phyloP scores from a whole-genome alignment of 208 protist genomes.

The Leishmania amazonensis region DNA sequence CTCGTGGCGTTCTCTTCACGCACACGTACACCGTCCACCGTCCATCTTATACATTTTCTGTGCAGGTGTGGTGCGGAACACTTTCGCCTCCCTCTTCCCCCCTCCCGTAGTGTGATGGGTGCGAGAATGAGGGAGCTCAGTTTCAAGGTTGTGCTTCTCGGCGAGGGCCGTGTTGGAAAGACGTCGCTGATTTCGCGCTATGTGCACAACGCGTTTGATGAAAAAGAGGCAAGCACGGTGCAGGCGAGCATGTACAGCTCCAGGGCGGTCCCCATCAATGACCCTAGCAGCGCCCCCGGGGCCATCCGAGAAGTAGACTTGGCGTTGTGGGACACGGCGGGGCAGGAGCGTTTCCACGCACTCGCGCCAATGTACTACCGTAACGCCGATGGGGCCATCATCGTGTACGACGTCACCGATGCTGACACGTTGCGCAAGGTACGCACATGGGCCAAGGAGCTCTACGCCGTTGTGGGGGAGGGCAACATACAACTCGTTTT shows the following conservation, averaged over 20 bases:
- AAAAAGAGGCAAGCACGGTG: slow-evolving; percentile 61
- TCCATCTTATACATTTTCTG: not conserved
- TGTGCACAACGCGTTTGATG: slow-evolving; percentile 69
- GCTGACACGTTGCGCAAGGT: slow-evolving; percentile 91
- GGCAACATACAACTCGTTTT: slow-evolving; percentile 90
- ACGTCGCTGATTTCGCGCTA: slow-evolving; percentile 81
- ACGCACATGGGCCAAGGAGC: slow-evolving; percentile 96
- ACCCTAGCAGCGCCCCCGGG: slow-evolving; percentile 12
- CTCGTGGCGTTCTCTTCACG: not conserved
- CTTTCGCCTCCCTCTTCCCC: not conserved
- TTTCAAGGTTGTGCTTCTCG: slow-evolving; percentile 82
- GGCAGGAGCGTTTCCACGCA: slow-evolving; percentile 97
- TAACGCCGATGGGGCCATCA: slow-evolving; percentile 83
- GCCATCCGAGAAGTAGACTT: slow-evolving; percentile 81
- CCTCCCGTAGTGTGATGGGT: not conserved
- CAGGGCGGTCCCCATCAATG: slow-evolving; percentile 56
- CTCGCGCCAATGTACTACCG: slow-evolving; percentile 90
- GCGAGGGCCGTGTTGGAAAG: slow-evolving; percentile 88
- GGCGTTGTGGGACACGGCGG: slow-evolving; percentile 96
- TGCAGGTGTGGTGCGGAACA: not conserved
- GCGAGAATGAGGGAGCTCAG: not conserved
- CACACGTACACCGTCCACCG: not conserved
- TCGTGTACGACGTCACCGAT: slow-evolving; percentile 97
- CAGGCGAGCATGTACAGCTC: slow-evolving; percentile 72
- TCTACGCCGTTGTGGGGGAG: slow-evolving; percentile 90